Evolutionary conservation across 768 basidiomycete genomes (phyloP).

Genomic region (Boletus insuetus): DNA sequence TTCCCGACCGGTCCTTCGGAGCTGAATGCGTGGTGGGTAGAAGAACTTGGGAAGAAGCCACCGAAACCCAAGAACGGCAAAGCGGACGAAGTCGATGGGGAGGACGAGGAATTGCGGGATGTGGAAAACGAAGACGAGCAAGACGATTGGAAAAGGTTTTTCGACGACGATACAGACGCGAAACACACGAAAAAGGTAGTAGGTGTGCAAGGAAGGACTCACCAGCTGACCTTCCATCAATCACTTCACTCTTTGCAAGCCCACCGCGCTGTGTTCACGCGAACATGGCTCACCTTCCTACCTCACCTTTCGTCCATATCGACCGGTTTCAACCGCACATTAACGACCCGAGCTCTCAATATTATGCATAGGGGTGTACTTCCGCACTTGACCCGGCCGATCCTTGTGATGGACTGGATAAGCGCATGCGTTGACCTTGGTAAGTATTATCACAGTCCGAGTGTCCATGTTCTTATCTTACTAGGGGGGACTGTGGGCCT

Average conservation of each 20-base stretch:
- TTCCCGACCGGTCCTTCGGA: constrained; percentile 73
- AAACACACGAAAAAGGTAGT: constrained; percentile 37
- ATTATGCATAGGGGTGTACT: constrained; percentile 82
- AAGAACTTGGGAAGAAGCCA: constrained; percentile 60
- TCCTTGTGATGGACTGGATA: constrained; percentile 91
- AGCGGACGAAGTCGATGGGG: constrained; percentile 37
- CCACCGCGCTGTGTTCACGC: constrained; percentile 78
- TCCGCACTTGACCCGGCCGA: constrained; percentile 75
- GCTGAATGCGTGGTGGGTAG: constrained; percentile 77
- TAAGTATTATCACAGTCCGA: constrained; percentile 29
- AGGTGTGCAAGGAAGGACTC: constrained; percentile 45
- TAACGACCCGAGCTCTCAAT: constrained; percentile 61
- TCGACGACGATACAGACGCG: constrained; percentile 57
- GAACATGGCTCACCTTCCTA: constrained; percentile 74
- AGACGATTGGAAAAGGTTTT: constrained; percentile 79
- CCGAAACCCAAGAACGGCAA: constrained; percentile 46
- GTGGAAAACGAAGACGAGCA: constrained; percentile 42
- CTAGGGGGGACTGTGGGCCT: constrained; percentile 82
- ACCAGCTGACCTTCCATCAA: constrained; percentile 71
- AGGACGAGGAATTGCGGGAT: constrained; percentile 31
- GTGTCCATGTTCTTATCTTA: neutral
- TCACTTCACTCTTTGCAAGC: constrained; percentile 73
- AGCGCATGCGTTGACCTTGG: constrained; percentile 80
- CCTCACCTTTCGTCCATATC: constrained; percentile 50
- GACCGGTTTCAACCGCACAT: constrained; percentile 28